phyloP scores from a whole-genome alignment of 129 eudicot genomes.

The Erigeron canadensis region DNA sequence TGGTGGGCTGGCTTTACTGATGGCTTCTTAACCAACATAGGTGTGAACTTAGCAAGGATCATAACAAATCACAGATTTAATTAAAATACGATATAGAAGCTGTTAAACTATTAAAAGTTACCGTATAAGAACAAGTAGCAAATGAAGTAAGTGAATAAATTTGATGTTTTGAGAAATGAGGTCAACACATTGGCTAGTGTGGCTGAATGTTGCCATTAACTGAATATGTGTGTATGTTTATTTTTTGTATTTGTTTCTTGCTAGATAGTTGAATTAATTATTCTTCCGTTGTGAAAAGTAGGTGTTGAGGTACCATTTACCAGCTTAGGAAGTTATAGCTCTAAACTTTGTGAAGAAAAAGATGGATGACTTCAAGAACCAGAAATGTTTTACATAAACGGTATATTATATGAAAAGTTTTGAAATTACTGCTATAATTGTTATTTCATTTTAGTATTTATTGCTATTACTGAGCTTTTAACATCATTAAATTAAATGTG shows the following conservation, averaged over 20 bases:
- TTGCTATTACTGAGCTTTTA: not conserved
- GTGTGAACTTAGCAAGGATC: constrained; percentile 49
- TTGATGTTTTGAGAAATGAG: not conserved
- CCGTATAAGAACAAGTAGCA: constrained; percentile 7
- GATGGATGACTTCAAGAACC: constrained; percentile 98
- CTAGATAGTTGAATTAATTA: too few relatives aligned
- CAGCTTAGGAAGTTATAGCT: constrained; percentile 70
- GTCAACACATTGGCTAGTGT: too few relatives aligned
- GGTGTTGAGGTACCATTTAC: too few relatives aligned
- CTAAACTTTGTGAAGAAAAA: constrained; percentile 88
- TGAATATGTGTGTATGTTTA: too few relatives aligned
- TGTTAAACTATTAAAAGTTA: constrained; percentile 8
- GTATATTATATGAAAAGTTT: constrained; percentile 36
- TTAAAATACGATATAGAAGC: not conserved
- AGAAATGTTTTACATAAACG: constrained; percentile 81
- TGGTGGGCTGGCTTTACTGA: constrained; percentile 58
- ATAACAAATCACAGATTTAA: constrained; percentile 21
- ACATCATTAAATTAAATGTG: constrained; percentile 28
- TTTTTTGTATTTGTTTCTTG: too few relatives aligned
- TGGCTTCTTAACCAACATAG: constrained; percentile 59
- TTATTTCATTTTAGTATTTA: not conserved
- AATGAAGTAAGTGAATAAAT: not conserved
- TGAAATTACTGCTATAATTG: not conserved
- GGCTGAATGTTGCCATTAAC: too few relatives aligned
- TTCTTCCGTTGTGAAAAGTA: too few relatives aligned